Conservation (phyloP, 495 filamentous ascomycete species). For the Hypoxylon intermedium region DNA sequence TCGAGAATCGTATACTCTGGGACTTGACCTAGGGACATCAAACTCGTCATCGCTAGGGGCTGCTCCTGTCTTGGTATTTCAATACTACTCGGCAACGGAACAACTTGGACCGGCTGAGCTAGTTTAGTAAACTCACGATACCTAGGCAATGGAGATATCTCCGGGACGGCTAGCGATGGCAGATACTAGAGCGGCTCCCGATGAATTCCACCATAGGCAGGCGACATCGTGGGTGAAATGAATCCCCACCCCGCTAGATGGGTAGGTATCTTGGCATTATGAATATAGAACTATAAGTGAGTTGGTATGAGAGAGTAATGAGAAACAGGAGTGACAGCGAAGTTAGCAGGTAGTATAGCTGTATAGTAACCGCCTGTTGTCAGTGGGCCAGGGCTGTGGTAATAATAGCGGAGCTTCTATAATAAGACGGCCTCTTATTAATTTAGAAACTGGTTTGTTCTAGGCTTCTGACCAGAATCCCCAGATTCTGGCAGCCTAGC, state of each 20-base stretch:
- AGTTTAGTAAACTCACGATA: slow-evolving; percentile 31
- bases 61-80: slow-evolving; percentile 3
- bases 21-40: not conserved
- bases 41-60: not conserved
- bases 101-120: slow-evolving; percentile 27
- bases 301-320: not conserved
- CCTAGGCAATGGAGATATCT: slow-evolving; percentile 14
- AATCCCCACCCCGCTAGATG: slow-evolving; percentile 20
- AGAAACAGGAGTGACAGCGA: not conserved
- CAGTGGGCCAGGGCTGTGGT: slow-evolving; percentile 17
- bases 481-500: not conserved
- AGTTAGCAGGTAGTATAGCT: not conserved
- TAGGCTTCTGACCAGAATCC: slow-evolving; percentile 23
- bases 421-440: slow-evolving; percentile 11
- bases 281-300: slow-evolving; percentile 12
- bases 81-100: slow-evolving; percentile 18
- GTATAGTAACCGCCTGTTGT: slow-evolving; percentile 10
- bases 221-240: slow-evolving; percentile 21
- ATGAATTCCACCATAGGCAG: slow-evolving; percentile 20
- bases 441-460: slow-evolving; percentile 5
- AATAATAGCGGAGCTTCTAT: slow-evolving; percentile 13
- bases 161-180: slow-evolving; percentile 2
- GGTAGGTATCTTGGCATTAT: slow-evolving; percentile 23
- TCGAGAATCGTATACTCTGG: too few species aligned
- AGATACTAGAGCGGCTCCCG: slow-evolving; percentile 10